These are phyloP conservation scores for Fulvia fulva DNA, from an alignment of 2,329 filamentous ascomycete species.

Conservation along the genomic window DNA sequence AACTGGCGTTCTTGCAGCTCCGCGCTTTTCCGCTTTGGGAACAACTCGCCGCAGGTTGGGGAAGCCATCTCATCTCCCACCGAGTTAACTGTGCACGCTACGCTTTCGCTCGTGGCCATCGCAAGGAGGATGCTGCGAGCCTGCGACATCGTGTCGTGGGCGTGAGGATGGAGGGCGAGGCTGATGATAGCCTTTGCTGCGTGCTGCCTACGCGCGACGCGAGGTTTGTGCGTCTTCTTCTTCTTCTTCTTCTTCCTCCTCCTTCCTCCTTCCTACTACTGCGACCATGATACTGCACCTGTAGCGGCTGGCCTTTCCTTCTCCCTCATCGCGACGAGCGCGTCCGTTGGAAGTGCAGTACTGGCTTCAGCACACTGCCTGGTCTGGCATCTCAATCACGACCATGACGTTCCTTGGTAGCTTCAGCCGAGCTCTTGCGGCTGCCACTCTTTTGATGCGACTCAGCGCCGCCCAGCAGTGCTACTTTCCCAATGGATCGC, in stretches of 20 bases:
- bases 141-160: too few species aligned
- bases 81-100: too few species aligned
- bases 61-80: background rate
- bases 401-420: slow-evolving; percentile 12
- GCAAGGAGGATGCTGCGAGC: background rate
- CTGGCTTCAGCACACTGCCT: background rate
- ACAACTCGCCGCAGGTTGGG: too few species aligned
- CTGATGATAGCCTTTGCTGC: too few species aligned
- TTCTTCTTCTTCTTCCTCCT: slow-evolving; percentile 1
- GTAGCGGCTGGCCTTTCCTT: background rate
- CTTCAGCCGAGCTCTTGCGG: slow-evolving; percentile 12
- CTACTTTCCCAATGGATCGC: slow-evolving; percentile 29
- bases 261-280: too few species aligned
- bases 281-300: background rate
- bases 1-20: background rate
- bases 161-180: background rate
- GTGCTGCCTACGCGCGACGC: background rate
- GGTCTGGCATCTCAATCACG: background rate
- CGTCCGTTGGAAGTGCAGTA: background rate
- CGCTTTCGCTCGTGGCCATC: background rate
- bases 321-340: background rate
- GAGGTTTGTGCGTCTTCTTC: background rate
- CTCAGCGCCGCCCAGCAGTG: slow-evolving; percentile 23
- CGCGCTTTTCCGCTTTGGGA: too few species aligned
- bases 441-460: slow-evolving; percentile 11